These are phyloP conservation scores for Tuber microsphaerosporum DNA, from an alignment of 495 filamentous ascomycete species.

Conservation along the genomic window DNA sequence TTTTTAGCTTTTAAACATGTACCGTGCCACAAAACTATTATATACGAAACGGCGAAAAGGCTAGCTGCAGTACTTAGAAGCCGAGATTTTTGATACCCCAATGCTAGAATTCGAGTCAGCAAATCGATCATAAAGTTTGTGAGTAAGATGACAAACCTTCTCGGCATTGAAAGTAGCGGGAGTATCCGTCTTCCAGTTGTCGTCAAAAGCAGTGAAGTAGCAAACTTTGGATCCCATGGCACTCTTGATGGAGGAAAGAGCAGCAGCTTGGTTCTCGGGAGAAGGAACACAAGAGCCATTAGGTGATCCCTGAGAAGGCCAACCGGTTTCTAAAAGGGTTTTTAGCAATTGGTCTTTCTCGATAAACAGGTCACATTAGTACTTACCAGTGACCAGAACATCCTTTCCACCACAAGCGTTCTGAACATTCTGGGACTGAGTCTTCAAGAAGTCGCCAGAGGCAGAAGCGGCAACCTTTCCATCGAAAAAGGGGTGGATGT, in stretches of 20 bases:
- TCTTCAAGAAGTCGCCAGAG: constrained; percentile 58
- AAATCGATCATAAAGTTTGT: neutral
- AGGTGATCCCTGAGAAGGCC: constrained; percentile 60
- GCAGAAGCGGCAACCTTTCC: constrained; percentile 49
- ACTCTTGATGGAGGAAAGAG: constrained; percentile 56
- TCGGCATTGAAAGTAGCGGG: constrained; percentile 59
- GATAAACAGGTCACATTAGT: neutral
- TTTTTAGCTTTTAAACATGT: too few species aligned
- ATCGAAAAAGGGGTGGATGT: constrained; percentile 82
- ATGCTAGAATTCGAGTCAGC: constrained; percentile 19
- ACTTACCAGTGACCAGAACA: constrained; percentile 48
- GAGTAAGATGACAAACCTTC: constrained; percentile 42
- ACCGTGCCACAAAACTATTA: neutral
- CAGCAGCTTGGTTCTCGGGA: constrained; percentile 54
- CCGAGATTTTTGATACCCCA: constrained; percentile 22
- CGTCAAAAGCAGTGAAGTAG: constrained; percentile 69
- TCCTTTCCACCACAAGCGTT: constrained; percentile 52
- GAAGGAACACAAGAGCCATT: constrained; percentile 62
- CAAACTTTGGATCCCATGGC: constrained; percentile 54
- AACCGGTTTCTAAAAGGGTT: constrained; percentile 64
- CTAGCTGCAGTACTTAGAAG: neutral
- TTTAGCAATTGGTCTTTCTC: neutral
- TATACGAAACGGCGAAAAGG: neutral
- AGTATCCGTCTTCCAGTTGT: constrained; percentile 68
- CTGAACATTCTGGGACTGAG: constrained; percentile 50